Conservation (phyloP, 2,329 filamentous ascomycete genomes). For the Paraphaeosphaeria minitans region DNA sequence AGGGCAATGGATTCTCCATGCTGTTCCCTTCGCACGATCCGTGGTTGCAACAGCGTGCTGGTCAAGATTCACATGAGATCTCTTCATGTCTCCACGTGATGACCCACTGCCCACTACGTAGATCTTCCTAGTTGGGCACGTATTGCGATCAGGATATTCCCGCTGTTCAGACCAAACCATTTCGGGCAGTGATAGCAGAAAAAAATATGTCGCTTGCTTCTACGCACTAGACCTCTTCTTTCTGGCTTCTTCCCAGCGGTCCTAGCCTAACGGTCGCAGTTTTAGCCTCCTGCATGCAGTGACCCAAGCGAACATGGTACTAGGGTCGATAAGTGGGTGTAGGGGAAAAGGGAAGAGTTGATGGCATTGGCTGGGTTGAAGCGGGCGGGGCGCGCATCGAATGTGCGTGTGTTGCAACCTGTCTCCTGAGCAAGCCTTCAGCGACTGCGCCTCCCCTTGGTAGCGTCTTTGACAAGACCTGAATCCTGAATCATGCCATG, state of each 20-base stretch:
- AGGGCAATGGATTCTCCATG: not conserved
- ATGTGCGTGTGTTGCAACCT: not conserved
- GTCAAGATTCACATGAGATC: not conserved
- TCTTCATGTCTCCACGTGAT: not conserved
- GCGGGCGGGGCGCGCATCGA: not conserved
- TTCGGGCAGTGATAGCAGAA: not conserved
- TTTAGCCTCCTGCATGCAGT: constrained; percentile 1
- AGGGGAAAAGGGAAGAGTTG: not conserved
- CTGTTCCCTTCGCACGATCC: not conserved
- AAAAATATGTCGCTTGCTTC: not conserved
- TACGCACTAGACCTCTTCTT: not conserved
- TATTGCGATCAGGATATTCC: not conserved
- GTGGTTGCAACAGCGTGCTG: not conserved
- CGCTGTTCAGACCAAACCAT: not conserved
- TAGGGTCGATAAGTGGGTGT: constrained; percentile 2
- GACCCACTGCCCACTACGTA: not conserved
- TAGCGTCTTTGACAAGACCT: not conserved
- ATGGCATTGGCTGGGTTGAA: not conserved
- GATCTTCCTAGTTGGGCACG: not conserved
- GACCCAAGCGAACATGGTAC: constrained; percentile 1
- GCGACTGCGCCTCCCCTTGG: not conserved
- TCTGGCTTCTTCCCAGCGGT: not conserved
- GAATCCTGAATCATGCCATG: not conserved
- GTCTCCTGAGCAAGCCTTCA: not conserved
- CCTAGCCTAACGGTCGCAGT: constrained; percentile 1